These are phyloP conservation scores for Nakazawaea wickerhamii DNA, from an alignment of 805 yeast genomes.

Conservation along the genomic window DNA sequence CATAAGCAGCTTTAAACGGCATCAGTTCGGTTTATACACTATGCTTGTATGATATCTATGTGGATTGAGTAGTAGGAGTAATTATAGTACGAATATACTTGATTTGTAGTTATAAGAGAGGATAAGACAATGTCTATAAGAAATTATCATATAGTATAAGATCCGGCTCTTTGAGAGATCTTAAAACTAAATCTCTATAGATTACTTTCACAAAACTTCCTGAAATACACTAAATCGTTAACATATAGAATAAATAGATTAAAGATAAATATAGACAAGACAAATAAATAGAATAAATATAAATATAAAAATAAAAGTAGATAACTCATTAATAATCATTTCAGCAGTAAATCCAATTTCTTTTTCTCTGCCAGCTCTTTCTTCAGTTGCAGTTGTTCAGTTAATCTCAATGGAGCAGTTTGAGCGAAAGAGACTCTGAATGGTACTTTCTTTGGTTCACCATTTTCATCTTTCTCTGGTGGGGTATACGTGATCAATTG, in stretches of 20 bases:
- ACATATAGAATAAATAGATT: too few species aligned
- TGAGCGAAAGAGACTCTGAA: slow-evolving; percentile 30
- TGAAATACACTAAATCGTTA: too few species aligned
- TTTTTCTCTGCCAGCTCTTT: neutral
- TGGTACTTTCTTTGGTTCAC: slow-evolving; percentile 31
- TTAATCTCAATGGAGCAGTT: slow-evolving; percentile 33
- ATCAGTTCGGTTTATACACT: neutral
- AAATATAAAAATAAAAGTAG: neutral
- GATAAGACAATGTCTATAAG: too few species aligned
- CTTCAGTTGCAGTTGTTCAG: slow-evolving; percentile 22
- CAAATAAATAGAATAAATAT: neutral
- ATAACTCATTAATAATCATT: neutral
- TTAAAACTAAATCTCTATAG: too few species aligned
- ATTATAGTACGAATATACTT: too few species aligned
- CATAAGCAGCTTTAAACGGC: neutral
- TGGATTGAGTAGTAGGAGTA: too few species aligned
- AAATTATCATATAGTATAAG: too few species aligned
- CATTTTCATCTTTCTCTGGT: slow-evolving; percentile 32
- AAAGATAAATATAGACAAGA: neutral
- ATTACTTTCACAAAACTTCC: neutral
- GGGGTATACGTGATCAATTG: slow-evolving; percentile 36
- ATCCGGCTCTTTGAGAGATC: too few species aligned
- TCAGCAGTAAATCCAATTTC: neutral
- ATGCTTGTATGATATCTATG: neutral
- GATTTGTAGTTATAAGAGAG: too few species aligned